These are phyloP conservation scores for Zoysia matrella DNA, from an alignment of 202 grass and related monocot genomes.

Conservation along the genomic window DNA sequence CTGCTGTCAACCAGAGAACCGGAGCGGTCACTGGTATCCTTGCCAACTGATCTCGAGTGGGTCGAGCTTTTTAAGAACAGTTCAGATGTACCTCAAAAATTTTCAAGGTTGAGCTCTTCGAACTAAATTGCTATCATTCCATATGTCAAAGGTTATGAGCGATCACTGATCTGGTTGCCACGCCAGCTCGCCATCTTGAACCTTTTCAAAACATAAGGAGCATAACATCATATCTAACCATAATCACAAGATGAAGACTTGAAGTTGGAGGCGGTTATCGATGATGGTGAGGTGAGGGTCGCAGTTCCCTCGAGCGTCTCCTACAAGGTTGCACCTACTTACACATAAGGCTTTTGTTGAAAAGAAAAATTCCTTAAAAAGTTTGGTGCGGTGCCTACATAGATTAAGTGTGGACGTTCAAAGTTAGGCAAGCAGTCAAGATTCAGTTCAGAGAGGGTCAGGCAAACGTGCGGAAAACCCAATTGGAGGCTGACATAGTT, in stretches of 20 bases:
- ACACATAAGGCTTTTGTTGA: not conserved
- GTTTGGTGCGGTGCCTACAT: not conserved
- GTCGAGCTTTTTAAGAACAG: not conserved
- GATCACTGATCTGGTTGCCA: not conserved
- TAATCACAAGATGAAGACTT: not conserved
- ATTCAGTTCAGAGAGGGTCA: constrained; percentile 28
- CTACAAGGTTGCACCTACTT: constrained; percentile 12
- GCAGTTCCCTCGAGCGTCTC: not conserved
- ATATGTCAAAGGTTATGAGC: not conserved
- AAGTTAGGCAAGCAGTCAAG: constrained; percentile 51
- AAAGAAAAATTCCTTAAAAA: not conserved
- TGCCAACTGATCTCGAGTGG: not conserved
- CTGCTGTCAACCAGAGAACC: not conserved
- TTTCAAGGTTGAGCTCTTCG: constrained; percentile 11
- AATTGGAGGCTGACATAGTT: not conserved
- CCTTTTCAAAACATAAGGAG: not conserved
- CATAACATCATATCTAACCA: not conserved
- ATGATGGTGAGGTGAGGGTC: not conserved
- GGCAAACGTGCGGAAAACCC: constrained; percentile 34
- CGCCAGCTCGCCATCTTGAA: not conserved
- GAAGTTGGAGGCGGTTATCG: not conserved
- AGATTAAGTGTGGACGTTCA: constrained; percentile 18
- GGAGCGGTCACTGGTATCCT: not conserved
- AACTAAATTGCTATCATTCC: not conserved
- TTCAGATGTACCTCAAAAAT: not conserved